Base-by-base conservation (phyloP, 2,329 filamentous ascomycete species). In the Xylaria sp. region DNA sequence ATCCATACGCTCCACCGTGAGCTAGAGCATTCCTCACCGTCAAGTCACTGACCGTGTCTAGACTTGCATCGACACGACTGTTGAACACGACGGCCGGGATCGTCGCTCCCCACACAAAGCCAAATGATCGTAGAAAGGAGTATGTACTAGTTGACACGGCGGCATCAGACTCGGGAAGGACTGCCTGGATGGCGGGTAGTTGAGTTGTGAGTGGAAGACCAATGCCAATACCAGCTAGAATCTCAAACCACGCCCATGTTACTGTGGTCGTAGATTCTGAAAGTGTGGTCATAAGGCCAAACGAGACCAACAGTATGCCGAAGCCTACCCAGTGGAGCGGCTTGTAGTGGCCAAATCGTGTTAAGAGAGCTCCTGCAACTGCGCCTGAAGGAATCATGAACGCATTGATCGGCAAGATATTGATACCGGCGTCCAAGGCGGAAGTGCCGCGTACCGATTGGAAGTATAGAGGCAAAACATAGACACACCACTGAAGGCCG, bases 381-480 rank as follows among this genome's bases (percentile, higher is more conserved):
- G 3, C 24, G n/a, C 39, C 55, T 11, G 11, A 9, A n/a, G 55
- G 55, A 3, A 58, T 47, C 14, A 32, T 4, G 14, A 47, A 19
- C 0, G 39, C 39, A 8, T 30, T 32, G 39, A 32, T 47, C 2
- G 55, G 55, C 17, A 58, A 6, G 2, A 48, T 30, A 30, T 47
- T 14, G 5, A 58, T 4, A 12, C 55, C 55, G 12, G 55, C n/a
- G 2, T 47, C 7, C 6, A 47, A 32, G 7, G 55, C 12, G 2
- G 39, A 32, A 11, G 24, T 5, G 14, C 36, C 14, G 5, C 1
- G 24, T 2, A n/a, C 17, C 3, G 57, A 32, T 17, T 60, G 57
- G 69, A 84, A 83, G 71, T 83, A 85, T 2, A 84, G 70, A 0
- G 82, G 81, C 0, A 83, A 63, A 65, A 82, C 82, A 72, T 77